Evolutionary conservation across 148 eudicot genomes (phyloP), one percentile per base, ranked within the genome.

Genomic region (Vaccinium myrtillus): DNA sequence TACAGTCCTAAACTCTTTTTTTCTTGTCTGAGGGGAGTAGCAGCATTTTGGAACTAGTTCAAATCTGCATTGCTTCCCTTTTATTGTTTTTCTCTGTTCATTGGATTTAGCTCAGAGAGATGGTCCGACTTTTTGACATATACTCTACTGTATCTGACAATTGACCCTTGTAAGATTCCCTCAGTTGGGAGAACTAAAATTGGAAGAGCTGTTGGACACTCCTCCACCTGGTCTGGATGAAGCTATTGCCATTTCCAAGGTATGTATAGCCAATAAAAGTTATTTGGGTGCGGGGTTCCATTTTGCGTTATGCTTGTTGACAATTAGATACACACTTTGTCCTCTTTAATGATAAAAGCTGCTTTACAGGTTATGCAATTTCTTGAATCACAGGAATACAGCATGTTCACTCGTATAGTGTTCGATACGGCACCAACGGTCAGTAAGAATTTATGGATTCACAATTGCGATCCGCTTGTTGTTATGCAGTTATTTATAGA

Each of bases 341-440:
- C 32, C 50, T 75, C 71, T 51, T 82, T 88, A 65, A 86, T 8
- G 53, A 70, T 27, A 1, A 39, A 39, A 55, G 18, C 65, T 78
- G 51, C 71, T 53, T 85, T 51, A 30, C 90, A 94, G 98, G 98
- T 95, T 81, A 93, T 95, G 85, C 94, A 95, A 91, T 95, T 95
- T 80, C 93, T 95, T 51, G 97, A 95, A 69, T 93, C 95, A 80
- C 87, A 82, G 85, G 93, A 95, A 75, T 95, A 95, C 81, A 89
- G 86, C 80, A 91, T 92, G 94, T 94, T 95, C 87, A 91, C 98
- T 70, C 91, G 97, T n/a, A 95, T 94, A 82, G 89, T 95, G 19
- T 95, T 95, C 81, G 98, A 95, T 87, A 95, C 97, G 53, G 97
- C 95, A 76, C 95, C 98, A 30, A 95, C 98, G 89, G 97, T 95